phyloP scores from a whole-genome alignment of 305 asterid genomes.

The Fraxinus sp. region DNA sequence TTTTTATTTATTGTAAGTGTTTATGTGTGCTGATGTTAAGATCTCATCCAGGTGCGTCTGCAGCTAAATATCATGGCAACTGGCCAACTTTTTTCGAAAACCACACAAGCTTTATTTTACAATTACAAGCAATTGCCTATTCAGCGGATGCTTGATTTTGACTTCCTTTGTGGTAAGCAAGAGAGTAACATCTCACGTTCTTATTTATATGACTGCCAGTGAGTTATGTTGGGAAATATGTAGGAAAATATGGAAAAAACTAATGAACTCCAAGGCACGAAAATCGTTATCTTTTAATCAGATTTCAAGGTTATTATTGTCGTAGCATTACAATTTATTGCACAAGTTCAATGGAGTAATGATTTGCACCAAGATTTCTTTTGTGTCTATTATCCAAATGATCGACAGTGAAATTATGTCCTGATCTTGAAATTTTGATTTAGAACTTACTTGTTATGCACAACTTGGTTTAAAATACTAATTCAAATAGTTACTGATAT shows the following conservation, averaged over 20 bases:
- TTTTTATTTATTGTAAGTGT: not conserved
- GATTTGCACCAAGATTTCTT: slow-evolving; percentile 9
- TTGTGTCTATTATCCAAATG: not conserved
- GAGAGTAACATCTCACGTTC: slow-evolving; percentile 1
- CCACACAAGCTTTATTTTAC: slow-evolving; percentile 88
- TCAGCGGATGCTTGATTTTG: slow-evolving; percentile 99
- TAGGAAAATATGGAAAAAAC: too few relatives aligned
- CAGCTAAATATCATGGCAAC: slow-evolving; percentile 63
- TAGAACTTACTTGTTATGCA: slow-evolving; percentile 22
- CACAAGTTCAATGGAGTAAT: not conserved
- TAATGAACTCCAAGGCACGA: too few relatives aligned
- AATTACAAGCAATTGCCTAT: slow-evolving; percentile 88
- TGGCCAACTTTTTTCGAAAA: slow-evolving; percentile 87
- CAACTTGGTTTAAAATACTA: not conserved
- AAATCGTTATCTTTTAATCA: too few relatives aligned
- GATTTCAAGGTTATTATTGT: not conserved
- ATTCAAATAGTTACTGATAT: not conserved
- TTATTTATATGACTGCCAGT: not conserved
- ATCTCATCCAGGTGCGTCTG: slow-evolving; percentile 35
- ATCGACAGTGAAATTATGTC: slow-evolving; percentile 1
- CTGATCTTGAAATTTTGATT: slow-evolving; percentile 22
- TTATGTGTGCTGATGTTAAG: slow-evolving; percentile 25
- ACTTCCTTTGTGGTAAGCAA: slow-evolving; percentile 83
- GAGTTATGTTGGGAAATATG: too few relatives aligned
- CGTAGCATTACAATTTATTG: not conserved